Evolutionary conservation across 192 early-diverging fungal species (phyloP).

Genomic region (Helicostylum pulchrum): DNA sequence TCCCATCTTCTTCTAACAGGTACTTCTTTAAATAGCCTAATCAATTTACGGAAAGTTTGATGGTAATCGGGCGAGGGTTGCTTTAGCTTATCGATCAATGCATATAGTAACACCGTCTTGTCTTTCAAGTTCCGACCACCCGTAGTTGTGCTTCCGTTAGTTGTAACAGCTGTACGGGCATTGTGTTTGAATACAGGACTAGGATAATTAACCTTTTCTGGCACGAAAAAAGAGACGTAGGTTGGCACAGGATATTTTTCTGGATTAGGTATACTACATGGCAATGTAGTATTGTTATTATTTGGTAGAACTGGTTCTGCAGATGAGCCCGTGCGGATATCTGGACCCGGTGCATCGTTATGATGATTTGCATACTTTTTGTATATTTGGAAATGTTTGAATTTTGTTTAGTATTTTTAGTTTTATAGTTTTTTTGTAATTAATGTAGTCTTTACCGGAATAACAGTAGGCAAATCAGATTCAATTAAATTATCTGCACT

Average conservation of each 20-base stretch:
- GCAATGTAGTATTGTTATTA: neutral
- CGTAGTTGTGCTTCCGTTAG: neutral
- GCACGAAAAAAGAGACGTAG: slow-evolving; percentile 4
- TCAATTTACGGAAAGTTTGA: slow-evolving; percentile 23
- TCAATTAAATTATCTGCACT: no score
- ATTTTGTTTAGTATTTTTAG: no score
- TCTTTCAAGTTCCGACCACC: slow-evolving; percentile 3
- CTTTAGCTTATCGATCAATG: slow-evolving; percentile 19
- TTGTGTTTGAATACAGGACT: slow-evolving; percentile 18
- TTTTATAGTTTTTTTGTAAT: no score
- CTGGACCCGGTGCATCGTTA: no score
- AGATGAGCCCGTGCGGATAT: neutral
- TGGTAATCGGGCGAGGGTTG: neutral
- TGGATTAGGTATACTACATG: slow-evolving; percentile 5
- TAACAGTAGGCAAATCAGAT: no score
- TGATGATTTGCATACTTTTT: no score
- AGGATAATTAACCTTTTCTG: neutral
- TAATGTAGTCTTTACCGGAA: no score
- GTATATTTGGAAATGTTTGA: no score
- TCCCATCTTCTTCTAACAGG: slow-evolving; percentile 33
- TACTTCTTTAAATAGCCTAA: slow-evolving; percentile 25
- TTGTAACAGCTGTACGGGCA: neutral
- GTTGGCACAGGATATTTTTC: slow-evolving; percentile 9
- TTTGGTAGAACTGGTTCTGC: neutral
- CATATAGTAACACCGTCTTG: slow-evolving; percentile 8